Evolutionary conservation across 371 early-diverging fungal species (phyloP).

Genomic region (Mortierella sp.): DNA sequence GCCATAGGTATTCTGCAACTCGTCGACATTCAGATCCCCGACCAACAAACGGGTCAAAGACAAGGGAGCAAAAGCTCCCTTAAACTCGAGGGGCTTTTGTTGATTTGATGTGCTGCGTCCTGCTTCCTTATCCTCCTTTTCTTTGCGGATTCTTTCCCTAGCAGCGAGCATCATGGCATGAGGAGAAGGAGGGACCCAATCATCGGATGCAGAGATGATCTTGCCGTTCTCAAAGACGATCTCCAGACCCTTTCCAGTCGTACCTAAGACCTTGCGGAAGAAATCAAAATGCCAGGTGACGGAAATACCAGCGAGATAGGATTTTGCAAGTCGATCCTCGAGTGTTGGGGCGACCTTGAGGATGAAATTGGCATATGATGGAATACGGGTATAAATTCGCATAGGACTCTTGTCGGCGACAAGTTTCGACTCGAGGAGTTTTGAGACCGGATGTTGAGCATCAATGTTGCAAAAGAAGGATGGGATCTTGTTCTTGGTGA

Average conservation of each 20-base stretch:
- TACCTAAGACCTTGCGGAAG: conserved; percentile 24
- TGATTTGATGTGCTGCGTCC: background rate
- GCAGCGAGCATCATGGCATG: conserved; percentile 9
- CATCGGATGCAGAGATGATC: conserved; percentile 27
- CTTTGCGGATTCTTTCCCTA: conserved; percentile 20
- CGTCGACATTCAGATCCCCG: conserved; percentile 28
- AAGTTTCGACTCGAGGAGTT: conserved; percentile 14
- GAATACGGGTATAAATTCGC: conserved; percentile 35
- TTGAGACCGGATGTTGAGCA: conserved; percentile 18
- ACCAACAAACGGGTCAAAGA: conserved; percentile 31
- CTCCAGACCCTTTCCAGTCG: conserved; percentile 26
- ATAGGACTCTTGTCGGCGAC: background rate
- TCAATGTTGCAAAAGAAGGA: no score
- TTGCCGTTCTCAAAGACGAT: conserved; percentile 31
- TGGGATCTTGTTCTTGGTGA: background rate
- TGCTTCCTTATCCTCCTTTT: conserved; percentile 11
- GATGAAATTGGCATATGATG: conserved; percentile 37
- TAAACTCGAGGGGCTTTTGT: conserved; percentile 13
- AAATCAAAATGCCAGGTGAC: conserved; percentile 32
- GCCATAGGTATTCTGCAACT: conserved; percentile 20
- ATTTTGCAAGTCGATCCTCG: conserved; percentile 33
- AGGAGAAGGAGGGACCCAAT: conserved; percentile 13
- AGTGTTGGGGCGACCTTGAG: conserved; percentile 31
- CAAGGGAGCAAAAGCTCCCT: conserved; percentile 29
- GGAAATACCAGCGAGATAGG: conserved; percentile 26